Base-by-base conservation (phyloP, 768 basidiomycete genomes). In the Multifurca ochricompacta region DNA sequence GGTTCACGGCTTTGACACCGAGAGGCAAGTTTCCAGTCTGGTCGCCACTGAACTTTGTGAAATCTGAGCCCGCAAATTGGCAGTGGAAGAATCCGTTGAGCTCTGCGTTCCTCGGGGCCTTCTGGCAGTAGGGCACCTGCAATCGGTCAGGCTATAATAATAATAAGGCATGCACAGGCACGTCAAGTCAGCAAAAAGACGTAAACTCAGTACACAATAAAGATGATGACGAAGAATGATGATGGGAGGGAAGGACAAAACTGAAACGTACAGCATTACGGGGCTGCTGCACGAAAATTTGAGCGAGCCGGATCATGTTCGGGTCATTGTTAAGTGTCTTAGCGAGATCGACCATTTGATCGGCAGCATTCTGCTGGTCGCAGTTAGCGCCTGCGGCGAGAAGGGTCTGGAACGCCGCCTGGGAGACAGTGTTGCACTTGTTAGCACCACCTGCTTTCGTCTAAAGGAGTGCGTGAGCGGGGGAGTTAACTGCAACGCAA, bases 11-110 rank as follows among this genome's bases (percentile, higher is more conserved):
- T 9, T 51, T 68, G 47, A 69, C 62, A 44, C 77, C 77, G 51
- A 79, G 74, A 9, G 80, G 78, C 54, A 79, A 74, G 21, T 78
- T 81, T 25, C 77, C 79, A 2, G 67, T 50, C 16, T 65, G 66
- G 41, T 73, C 72, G 30, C 76, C 75, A 45, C 75, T 77, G 62
- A 81, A 81, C 6, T 68, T 71, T 18, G 63, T 69, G 36, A 68
- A 69, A 43, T 77, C 64, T 19, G 73, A 71, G 49, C 78, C 71
- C 51, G 70, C 62, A 64, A 74, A 80, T 63, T 81, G 80, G 65
- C 78, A 81, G 61, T 80, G 79, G 69, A 75, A 80, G 31, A 78
- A 68, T 3, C 79, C 78, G 45, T 74, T 70, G 8, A 82, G 72
- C 63, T 81, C 76, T 1, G 68, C 30, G 59, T 81, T 80, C 58